phyloP scores from a whole-genome alignment of 306 rosid species.

The Oemleria cerasiformis region DNA sequence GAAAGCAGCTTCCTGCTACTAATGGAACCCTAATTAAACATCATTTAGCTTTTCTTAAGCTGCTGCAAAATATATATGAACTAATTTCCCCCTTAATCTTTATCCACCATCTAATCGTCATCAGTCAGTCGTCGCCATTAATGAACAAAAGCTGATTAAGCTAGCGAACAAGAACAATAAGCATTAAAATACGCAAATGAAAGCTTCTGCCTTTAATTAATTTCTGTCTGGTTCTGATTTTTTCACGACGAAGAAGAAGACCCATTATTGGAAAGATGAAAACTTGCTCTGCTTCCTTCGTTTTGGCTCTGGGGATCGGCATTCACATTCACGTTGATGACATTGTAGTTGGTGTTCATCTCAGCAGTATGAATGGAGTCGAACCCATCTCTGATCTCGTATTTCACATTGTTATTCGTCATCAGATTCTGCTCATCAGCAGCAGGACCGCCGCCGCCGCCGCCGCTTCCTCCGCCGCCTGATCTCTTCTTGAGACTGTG shows the following conservation, averaged over 20 bases:
- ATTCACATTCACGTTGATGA: conserved; percentile 12
- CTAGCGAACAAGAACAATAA: not conserved
- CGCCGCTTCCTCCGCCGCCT: not conserved
- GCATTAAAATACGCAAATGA: no score
- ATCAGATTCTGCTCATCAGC: not conserved
- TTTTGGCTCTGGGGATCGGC: conserved; percentile 23
- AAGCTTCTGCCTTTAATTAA: not conserved
- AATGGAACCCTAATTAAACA: not conserved
- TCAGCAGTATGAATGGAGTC: conserved; percentile 1
- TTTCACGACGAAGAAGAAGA: conserved; percentile 39
- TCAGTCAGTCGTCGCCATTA: not conserved
- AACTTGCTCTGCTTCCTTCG: conserved; percentile 34
- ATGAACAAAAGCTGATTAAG: not conserved
- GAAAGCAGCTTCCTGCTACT: not conserved
- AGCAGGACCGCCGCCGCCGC: not conserved
- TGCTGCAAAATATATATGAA: not conserved
- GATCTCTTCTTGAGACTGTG: conserved; percentile 40
- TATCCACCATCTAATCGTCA: not conserved
- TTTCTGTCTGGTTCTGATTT: not conserved
- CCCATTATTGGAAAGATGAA: conserved; percentile 47
- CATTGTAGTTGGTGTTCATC: not conserved
- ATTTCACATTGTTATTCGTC: not conserved
- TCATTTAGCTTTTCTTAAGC: not conserved
- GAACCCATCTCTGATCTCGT: conserved; percentile 17
- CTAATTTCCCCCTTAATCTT: not conserved